These are phyloP conservation scores for Pestalotiopsis sp. DNA, from an alignment of 2,329 filamentous ascomycete genomes.

Conservation along the genomic window DNA sequence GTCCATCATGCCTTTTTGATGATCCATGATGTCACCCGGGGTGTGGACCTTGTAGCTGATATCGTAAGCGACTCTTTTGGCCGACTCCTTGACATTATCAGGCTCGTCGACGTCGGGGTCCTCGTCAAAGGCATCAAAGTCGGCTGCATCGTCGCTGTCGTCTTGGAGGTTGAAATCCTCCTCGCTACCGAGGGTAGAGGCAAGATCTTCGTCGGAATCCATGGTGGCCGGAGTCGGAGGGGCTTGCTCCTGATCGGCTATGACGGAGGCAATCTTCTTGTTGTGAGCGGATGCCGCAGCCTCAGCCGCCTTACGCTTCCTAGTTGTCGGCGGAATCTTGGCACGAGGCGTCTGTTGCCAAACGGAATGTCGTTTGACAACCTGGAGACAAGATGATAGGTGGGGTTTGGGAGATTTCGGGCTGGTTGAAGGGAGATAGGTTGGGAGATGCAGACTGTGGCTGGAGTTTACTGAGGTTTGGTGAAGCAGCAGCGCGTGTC, in stretches of 20 bases:
- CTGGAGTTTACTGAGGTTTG: background rate
- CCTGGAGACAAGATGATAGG: background rate
- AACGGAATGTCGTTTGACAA: constrained; percentile 13
- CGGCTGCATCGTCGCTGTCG: constrained; percentile 67
- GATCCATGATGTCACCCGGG: constrained; percentile 78
- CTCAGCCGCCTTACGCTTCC: constrained; percentile 69
- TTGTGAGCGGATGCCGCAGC: constrained; percentile 50
- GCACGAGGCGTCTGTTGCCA: constrained; percentile 27
- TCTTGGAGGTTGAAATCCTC: constrained; percentile 71
- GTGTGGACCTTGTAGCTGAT: constrained; percentile 82
- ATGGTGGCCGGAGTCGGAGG: constrained; percentile 70
- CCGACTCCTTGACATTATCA: constrained; percentile 65
- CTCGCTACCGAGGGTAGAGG: constrained; percentile 80
- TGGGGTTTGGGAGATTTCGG: background rate
- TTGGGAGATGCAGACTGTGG: background rate
- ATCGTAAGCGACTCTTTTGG: constrained; percentile 77
- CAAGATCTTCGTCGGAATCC: constrained; percentile 95
- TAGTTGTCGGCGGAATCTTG: constrained; percentile 63
- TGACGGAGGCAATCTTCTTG: constrained; percentile 57
- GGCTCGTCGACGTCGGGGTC: constrained; percentile 53
- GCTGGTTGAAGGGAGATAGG: background rate
- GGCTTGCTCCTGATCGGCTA: constrained; percentile 44
- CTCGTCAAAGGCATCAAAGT: constrained; percentile 64
- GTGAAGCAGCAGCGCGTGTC: background rate
- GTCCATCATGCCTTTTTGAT: constrained; percentile 84